phyloP scores from a whole-genome alignment of 108 stramenopile species.

The Cyclotella distinguenda region DNA sequence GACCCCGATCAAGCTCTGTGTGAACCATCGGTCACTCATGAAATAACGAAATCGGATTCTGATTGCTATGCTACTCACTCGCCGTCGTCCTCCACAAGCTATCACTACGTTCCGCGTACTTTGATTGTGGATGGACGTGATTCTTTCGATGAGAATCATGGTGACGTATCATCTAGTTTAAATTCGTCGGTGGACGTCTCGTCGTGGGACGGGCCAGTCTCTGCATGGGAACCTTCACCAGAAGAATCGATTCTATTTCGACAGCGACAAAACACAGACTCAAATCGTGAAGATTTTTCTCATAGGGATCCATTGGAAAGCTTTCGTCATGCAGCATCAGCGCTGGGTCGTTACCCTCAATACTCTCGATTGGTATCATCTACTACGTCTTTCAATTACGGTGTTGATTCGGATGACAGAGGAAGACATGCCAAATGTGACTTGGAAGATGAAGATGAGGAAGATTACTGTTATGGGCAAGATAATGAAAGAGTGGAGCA shows the following conservation, averaged over 20 bases:
- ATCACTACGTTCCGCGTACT: slow-evolving; percentile 58
- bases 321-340: slow-evolving; percentile 20
- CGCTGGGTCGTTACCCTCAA: slow-evolving; percentile 13
- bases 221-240: neutral
- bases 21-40: slow-evolving; percentile 62
- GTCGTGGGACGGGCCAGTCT: neutral
- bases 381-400: slow-evolving; percentile 7
- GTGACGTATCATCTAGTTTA: neutral
- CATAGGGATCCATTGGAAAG: slow-evolving; percentile 14
- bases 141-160: slow-evolving; percentile 6
- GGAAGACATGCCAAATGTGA: slow-evolving; percentile 55
- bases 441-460: slow-evolving; percentile 56
- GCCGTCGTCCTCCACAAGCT: slow-evolving; percentile 3
- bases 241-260: neutral
- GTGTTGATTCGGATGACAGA: slow-evolving; percentile 3
- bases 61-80: slow-evolving; percentile 2
- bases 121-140: slow-evolving; percentile 66
- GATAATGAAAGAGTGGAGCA: slow-evolving; percentile 9
- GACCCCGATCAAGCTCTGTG: slow-evolving; percentile 40
- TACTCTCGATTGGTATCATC: slow-evolving; percentile 23
- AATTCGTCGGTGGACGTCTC: neutral
- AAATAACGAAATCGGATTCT: slow-evolving; percentile 5
- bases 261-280: neutral
- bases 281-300: neutral
- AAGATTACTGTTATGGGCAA: slow-evolving; percentile 27